Evolutionary conservation across 352 stramenopile species (phyloP), one percentile per base, ranked within the genome.

Genomic region (Phytopythium boreale): DNA sequence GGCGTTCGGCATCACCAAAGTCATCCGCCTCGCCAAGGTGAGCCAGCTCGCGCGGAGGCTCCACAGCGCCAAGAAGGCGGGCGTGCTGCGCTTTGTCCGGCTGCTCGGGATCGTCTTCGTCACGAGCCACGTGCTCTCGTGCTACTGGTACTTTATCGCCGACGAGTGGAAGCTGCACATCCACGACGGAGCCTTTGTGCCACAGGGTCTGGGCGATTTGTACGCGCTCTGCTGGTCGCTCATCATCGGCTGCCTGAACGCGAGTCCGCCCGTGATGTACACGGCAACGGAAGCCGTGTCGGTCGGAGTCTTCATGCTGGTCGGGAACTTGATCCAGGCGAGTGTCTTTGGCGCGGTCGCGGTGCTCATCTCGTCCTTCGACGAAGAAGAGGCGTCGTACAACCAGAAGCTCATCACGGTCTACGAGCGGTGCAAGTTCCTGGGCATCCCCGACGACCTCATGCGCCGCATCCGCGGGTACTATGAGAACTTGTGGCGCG

Each of bases 321-420:
- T 86, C 24, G 80, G 82, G 2, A 91, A 91, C 50, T 64, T 88
- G 31, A 58, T 89, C 4, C 82, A 91, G 66, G 82, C 82, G 26
- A 89, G 72, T 37, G 82, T 91, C 7, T 91, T 90, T 26, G 82
- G 82, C 11, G 87, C 80, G 1, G 77, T 90, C 1, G 82, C 82
- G 0, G 80, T 84, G 4, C 52, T 89, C 3, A 87, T 90, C 57
- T 84, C 77, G 22, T 90, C 82, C 0, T 86, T 90, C 44, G 80
- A 90, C 53, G 80, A 90, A 60, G 71, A 84, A 34, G 80, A 90
- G 36, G 77, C 75, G 24, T 71, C 72, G 20, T 90, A 90, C 63
- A 87, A 88, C 71, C 82, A 87, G 60, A 90, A 90, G 56, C 68
- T 89, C 31, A 87, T 90, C 57, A 70, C 68, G 11, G 86, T 76